Base-by-base conservation (phyloP, 768 basidiomycete species). In the Imleria badia region DNA sequence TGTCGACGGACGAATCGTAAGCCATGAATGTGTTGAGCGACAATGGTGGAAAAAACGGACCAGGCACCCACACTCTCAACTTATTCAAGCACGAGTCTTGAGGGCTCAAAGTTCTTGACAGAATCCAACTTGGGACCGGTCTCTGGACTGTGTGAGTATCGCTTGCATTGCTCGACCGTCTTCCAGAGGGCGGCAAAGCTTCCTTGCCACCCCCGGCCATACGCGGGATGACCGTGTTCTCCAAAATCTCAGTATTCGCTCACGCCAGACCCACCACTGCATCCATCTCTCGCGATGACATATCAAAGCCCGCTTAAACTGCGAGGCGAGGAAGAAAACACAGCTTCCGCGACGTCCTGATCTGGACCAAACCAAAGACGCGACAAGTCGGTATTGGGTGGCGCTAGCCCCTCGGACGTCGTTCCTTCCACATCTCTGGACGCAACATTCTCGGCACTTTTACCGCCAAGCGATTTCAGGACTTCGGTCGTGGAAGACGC, bases 121-220 rank as follows among this genome's bases (percentile, higher is more conserved):
- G 83, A 91, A 61, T 90, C 85, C 65, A 83, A 85, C 68, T 91
- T 89, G 1, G 85, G 78, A 15, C 89, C 88, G 3, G 89, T 91
- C 73, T 91, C 89, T 15, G 89, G 89, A 64, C 86, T 87, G 66
- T 85, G 80, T 0, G 87, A 87, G 70, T 83, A 90, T 10, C 86
- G 77, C 43, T 77, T 81, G 75, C 80, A 89, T 74, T 91, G 91
- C 71, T 87, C 88, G 45, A 91, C 89, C 3, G 76, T 80, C 64
- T 81, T 79, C 89, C 89, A 91, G 60, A 88, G 81, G 54, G 76
- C 63, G 19, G 67, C 34, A 90, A 70, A 7, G 88, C 88, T 56
- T 85, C 84, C 52, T 75, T 76, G 14, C 88, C 88, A 59, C 83
- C 78, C 64, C 73, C 74, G 44, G 84, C n/a, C 87, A 49, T 74